A percentile compares a stretch with the other conserved stretches of the same genome.
Evolutionary conservation across 129 eudicot genomes (phyloP).

Genomic region (Scalesia atractyloides): DNA sequence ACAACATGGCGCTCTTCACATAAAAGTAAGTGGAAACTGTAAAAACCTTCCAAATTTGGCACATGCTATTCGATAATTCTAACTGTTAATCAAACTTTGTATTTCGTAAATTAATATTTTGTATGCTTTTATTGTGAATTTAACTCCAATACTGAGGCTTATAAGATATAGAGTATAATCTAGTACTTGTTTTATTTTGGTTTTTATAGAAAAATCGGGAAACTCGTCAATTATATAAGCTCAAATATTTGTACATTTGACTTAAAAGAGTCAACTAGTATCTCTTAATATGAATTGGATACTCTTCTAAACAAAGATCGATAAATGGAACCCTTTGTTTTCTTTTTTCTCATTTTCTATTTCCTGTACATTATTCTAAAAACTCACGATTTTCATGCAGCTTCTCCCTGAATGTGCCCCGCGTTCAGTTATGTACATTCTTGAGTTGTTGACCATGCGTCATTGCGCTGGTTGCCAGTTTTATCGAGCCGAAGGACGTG

Average conservation of each 20-base stretch:
- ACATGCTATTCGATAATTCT: conserved; percentile 10
- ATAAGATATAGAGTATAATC: not conserved
- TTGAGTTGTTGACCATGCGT: conserved; percentile 69
- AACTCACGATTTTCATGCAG: conserved; percentile 46
- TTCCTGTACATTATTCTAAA: not conserved
- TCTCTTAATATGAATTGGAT: not conserved
- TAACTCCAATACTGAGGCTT: not conserved
- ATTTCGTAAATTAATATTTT: not conserved
- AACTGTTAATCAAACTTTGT: conserved; percentile 13
- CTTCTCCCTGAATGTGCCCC: conserved; percentile 93
- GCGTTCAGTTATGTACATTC: conserved; percentile 68
- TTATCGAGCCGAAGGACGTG: conserved; percentile 91
- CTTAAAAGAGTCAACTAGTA: not conserved
- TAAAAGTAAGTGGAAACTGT: conserved; percentile 54
- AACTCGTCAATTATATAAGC: not conserved
- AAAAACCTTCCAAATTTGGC: conserved; percentile 15
- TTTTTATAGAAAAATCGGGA: not conserved
- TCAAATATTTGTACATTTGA: not conserved
- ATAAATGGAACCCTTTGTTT: not conserved
- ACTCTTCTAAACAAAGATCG: not conserved
- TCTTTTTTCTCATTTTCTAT: not conserved
- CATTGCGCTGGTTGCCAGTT: conserved; percentile 96
- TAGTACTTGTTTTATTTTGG: too few relatives aligned
- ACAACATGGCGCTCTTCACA: conserved; percentile 66
- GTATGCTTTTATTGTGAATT: not conserved